A percentile compares a stretch with the other conserved stretches of the same genome.
These are phyloP conservation scores for Amaranthus palmeri DNA, from an alignment of 148 eudicot genomes.

Conservation along the genomic window DNA sequence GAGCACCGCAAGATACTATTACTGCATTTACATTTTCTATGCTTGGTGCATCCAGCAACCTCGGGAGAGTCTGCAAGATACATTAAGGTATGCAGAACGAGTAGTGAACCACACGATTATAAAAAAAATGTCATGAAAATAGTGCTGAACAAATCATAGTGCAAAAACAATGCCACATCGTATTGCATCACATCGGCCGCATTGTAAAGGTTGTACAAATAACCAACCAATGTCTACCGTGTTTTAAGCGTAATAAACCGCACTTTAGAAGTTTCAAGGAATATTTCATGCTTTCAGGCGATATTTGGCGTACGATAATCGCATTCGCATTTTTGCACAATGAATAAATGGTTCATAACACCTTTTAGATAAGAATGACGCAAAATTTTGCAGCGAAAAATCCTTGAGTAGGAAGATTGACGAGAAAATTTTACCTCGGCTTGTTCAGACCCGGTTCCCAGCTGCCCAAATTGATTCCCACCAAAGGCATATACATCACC, in stretches of 20 bases:
- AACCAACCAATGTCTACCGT: too few relatives aligned
- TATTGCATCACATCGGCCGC: too few relatives aligned
- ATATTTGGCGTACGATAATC: too few relatives aligned
- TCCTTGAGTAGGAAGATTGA: too few relatives aligned
- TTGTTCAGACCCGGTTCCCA: conserved; percentile 92
- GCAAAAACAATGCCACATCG: too few relatives aligned
- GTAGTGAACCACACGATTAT: not conserved
- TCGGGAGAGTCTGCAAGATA: conserved; percentile 64
- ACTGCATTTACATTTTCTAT: conserved; percentile 62
- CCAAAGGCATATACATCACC: conserved; percentile 89
- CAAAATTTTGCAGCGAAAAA: not conserved
- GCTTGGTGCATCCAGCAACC: conserved; percentile 76
- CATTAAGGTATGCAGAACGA: not conserved
- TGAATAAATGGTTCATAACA: too few relatives aligned
- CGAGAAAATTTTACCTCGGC: conserved; percentile 59
- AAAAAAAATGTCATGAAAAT: not conserved
- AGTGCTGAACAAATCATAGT: not conserved
- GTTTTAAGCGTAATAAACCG: too few relatives aligned
- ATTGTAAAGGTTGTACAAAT: too few relatives aligned
- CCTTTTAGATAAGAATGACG: not conserved
- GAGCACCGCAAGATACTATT: conserved; percentile 87
- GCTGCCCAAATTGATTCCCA: conserved; percentile 97
- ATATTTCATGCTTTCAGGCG: too few relatives aligned
- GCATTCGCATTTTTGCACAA: too few relatives aligned
- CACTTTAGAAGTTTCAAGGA: too few relatives aligned